Conservation (phyloP, 352 stramenopile genomes). For the Peronospora destructor region DNA sequence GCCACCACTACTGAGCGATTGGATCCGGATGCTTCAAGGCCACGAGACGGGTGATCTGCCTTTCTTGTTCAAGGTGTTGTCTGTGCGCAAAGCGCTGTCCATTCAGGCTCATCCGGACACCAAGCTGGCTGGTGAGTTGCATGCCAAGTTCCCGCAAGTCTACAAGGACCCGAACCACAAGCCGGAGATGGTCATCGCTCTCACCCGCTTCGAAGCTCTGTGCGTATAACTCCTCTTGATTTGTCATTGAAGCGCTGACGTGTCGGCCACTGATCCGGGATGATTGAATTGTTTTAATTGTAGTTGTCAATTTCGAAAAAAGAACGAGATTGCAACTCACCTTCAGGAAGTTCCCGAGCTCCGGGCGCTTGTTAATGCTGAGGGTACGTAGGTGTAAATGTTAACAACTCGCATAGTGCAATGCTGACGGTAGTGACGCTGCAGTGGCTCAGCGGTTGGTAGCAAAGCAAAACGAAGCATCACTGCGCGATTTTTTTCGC, state of each 20-base stretch:
- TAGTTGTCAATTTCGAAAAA: constrained; percentile 88
- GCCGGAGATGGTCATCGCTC: constrained; percentile 98
- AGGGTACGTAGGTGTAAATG: constrained; percentile 21
- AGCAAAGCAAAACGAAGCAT: constrained; percentile 27
- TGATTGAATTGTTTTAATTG: background rate
- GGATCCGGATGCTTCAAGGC: constrained; percentile 33
- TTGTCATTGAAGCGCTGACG: background rate
- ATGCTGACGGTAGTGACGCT: constrained; percentile 1
- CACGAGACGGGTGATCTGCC: constrained; percentile 77
- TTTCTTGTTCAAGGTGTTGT: constrained; percentile 98
- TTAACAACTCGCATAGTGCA: background rate
- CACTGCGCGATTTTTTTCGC: constrained; percentile 69
- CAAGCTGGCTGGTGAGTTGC: constrained; percentile 67
- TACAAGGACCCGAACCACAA: constrained; percentile 99
- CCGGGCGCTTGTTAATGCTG: constrained; percentile 43
- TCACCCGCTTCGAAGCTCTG: constrained; percentile 95
- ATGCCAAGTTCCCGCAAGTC: constrained; percentile 81
- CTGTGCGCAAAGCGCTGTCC: constrained; percentile 94
- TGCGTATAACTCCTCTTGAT: constrained; percentile 26
- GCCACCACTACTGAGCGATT: constrained; percentile 59
- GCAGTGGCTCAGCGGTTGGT: constrained; percentile 36
- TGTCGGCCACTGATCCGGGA: constrained; percentile 8
- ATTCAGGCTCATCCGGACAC: constrained; percentile 94
- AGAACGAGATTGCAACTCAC: constrained; percentile 89
- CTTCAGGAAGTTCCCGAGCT: constrained; percentile 89